Evolutionary conservation across 1,139 yeast genomes (phyloP), one percentile per base, ranked within the genome.

Genomic region (Nakaseomyces delphensis): DNA sequence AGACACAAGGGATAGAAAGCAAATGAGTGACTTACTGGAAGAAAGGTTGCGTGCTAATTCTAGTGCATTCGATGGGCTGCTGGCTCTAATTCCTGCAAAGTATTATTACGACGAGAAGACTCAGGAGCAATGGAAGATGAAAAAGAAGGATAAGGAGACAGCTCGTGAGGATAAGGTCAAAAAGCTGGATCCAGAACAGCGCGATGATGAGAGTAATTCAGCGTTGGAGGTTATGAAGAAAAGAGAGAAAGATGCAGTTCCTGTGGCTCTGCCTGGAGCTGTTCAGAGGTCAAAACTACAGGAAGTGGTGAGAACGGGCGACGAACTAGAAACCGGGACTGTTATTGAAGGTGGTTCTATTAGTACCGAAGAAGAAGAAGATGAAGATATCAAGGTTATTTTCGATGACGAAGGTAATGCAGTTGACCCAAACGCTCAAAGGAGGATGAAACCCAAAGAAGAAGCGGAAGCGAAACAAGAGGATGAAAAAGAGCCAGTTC

Each of bases 41-140:
- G 95, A 85, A 58, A 79, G 96, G 54, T 73, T 87, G 52, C 78
- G 80, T 63, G 77, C 82, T 41, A 94, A 86, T 59, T 83, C 96
- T 15, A 72, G 80, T 45, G 93, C 96, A 6, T 89, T 91, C 62
- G 89, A 85, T 60, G 96, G 96, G 35, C 69, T 91, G 45, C 69
- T 91, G 48, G 85, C 96, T 18, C 69, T 91, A 60, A 87, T 91
- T 46, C 97, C 98, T 7, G 95, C 96, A 8, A 86, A 87, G 59
- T 86, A 83, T 57, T 89, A 89, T 61, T 86, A 85, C 59, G 83
- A 77, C 50, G 85, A 83, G 36, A 79, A 39, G 77, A 77, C 51
- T 3, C 79, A 82, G 56, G 82, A 82, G 45, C 97, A 89, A 64
- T 89, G 97, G 96, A 80, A 79, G 53, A 82, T 81, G 54, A 83